phyloP scores from a whole-genome alignment of 2,329 filamentous ascomycete species.

The Bisporella sp. region DNA sequence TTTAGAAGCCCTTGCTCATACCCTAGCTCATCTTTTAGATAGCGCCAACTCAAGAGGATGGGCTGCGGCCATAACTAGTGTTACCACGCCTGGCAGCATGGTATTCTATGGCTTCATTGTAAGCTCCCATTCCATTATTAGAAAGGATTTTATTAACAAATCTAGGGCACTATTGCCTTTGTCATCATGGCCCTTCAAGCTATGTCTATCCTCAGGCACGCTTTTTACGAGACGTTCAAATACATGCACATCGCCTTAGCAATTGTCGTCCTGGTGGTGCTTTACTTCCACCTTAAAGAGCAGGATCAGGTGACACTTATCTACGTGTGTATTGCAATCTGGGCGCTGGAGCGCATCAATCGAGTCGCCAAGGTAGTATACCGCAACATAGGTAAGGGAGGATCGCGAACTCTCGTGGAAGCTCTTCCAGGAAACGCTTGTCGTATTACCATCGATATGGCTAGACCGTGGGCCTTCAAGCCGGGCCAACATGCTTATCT shows the following conservation, averaged over 20 bases:
- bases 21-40: conserved; percentile 48
- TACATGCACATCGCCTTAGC: conserved; percentile 62
- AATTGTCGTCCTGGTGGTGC: conserved; percentile 49
- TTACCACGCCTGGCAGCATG: conserved; percentile 32
- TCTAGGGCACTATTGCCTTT: conserved; percentile 50
- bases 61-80: conserved; percentile 31
- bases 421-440: conserved; percentile 70
- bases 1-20: conserved; percentile 61
- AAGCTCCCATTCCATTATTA: conserved; percentile 26
- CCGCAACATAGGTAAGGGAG: conserved; percentile 59
- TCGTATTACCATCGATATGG: conserved; percentile 66
- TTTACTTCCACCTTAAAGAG: conserved; percentile 59
- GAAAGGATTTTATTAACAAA: conserved; percentile 6
- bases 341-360: conserved; percentile 55
- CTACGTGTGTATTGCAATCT: conserved; percentile 57
- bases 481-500: conserved; percentile 75
- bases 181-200: conserved; percentile 62
- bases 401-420: conserved; percentile 64
- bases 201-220: conserved; percentile 63
- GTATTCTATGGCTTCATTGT: conserved; percentile 56
- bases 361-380: conserved; percentile 55
- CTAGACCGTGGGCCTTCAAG: conserved; percentile 68
- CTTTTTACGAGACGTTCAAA: conserved; percentile 75
- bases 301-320: conserved; percentile 52
- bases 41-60: conserved; percentile 39